These are phyloP conservation scores for Mallotus nudiflorus DNA, from an alignment of 345 rosid species.

Conservation along the genomic window DNA sequence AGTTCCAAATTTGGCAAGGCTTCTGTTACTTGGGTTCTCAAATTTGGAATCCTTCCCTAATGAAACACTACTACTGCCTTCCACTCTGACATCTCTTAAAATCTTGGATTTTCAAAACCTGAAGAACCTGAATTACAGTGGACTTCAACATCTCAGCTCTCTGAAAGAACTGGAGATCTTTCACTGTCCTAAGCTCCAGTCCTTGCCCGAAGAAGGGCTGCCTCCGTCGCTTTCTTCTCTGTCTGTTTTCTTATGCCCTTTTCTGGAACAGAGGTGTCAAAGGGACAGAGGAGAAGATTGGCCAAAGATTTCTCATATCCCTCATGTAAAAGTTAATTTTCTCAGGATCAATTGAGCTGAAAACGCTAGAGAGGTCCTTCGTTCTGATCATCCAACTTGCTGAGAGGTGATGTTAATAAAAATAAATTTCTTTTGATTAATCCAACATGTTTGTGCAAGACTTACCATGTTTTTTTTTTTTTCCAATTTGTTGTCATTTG, in stretches of 20 bases:
- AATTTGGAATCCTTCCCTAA: conserved; percentile 16
- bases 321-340: background rate
- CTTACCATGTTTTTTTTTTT: background rate
- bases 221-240: conserved; percentile 8
- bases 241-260: background rate
- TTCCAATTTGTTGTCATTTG: no score
- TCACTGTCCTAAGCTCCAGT: conserved; percentile 12
- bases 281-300: conserved; percentile 6
- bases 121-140: background rate
- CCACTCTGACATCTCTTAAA: conserved; percentile 9
- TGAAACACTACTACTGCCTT: conserved; percentile 12
- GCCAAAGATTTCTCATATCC: conserved; percentile 2
- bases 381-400: background rate
- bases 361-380: background rate
- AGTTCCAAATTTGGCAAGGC: conserved; percentile 13
- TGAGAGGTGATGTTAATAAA: background rate
- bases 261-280: conserved; percentile 11
- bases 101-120: conserved; percentile 17
- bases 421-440: background rate
- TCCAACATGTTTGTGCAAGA: background rate
- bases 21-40: conserved; percentile 12
- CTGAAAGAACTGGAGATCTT: conserved; percentile 8
- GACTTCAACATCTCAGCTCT: conserved; percentile 15
- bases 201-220: conserved; percentile 6
- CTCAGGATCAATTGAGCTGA: background rate